These are phyloP conservation scores for Haematococcus sp. DNA, from an alignment of 139 green algal species.

Conservation along the genomic window DNA sequence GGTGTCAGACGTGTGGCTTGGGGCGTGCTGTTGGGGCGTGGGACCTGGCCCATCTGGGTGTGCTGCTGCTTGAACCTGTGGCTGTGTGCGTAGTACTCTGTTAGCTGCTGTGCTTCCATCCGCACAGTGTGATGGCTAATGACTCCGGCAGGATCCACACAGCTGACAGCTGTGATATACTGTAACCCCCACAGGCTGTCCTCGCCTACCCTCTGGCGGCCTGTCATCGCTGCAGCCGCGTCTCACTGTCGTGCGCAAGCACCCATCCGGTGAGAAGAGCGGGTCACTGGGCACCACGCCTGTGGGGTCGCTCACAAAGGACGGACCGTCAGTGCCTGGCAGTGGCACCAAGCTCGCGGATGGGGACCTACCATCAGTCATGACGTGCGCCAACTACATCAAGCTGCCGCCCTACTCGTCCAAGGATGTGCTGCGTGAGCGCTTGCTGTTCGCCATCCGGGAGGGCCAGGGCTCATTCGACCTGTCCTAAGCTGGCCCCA, in stretches of 20 bases:
- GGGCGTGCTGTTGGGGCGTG: neutral
- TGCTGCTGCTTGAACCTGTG: neutral
- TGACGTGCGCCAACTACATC: slow-evolving; percentile 99
- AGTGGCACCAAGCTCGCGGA: slow-evolving; percentile 48
- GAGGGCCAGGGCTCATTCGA: slow-evolving; percentile 96
- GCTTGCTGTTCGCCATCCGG: slow-evolving; percentile 85
- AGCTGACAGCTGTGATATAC: too few relatives aligned
- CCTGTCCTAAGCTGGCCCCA: slow-evolving; percentile 65
- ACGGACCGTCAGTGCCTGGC: neutral
- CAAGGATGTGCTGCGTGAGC: slow-evolving; percentile 80
- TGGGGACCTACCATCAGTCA: slow-evolving; percentile 92
- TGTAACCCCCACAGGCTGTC: too few relatives aligned
- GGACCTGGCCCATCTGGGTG: neutral
- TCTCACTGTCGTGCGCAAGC: slow-evolving; percentile 98
- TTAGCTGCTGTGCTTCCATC: too few relatives aligned
- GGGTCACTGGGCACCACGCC: slow-evolving; percentile 1
- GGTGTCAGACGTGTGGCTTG: neutral
- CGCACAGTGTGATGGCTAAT: too few relatives aligned
- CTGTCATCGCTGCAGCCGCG: slow-evolving; percentile 83
- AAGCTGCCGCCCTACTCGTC: slow-evolving; percentile 96
- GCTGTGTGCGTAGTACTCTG: too few relatives aligned
- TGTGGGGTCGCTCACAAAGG: slow-evolving; percentile 15
- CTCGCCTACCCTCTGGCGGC: slow-evolving; percentile 89
- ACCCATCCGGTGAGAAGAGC: slow-evolving; percentile 25
- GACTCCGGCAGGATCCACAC: too few relatives aligned